These are phyloP conservation scores for Talaromyces sp. DNA, from an alignment of 2,329 filamentous ascomycete species.

Conservation along the genomic window DNA sequence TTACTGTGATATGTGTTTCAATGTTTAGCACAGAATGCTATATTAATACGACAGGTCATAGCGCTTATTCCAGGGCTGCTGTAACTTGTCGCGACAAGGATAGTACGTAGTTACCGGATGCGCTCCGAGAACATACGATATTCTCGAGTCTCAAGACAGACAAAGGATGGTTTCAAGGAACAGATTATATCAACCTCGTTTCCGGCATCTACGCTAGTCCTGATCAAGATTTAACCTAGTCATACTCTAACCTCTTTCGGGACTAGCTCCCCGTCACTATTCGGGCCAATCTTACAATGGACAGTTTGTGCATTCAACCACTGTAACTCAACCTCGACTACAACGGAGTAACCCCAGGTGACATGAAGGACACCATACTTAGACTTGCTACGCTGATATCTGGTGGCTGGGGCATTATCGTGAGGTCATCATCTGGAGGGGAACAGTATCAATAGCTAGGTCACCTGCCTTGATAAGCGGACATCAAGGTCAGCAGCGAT, in stretches of 20 bases:
- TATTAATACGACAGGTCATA: neutral
- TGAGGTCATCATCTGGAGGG: neutral
- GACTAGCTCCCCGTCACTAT: neutral
- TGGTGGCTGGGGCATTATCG: neutral
- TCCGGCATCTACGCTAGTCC: neutral
- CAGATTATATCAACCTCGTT: neutral
- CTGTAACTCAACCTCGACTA: slow-evolving; percentile 3
- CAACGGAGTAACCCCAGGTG: slow-evolving; percentile 11
- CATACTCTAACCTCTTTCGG: neutral
- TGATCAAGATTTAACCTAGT: neutral
- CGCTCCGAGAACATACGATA: neutral
- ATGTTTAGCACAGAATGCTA: neutral
- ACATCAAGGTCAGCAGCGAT: neutral
- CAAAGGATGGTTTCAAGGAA: neutral
- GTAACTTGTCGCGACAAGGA: neutral
- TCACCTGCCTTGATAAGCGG: neutral
- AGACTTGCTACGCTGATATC: neutral
- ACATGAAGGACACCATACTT: neutral
- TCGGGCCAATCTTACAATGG: neutral
- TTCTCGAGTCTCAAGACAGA: neutral
- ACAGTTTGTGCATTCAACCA: neutral
- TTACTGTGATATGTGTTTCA: neutral
- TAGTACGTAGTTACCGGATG: too few species aligned
- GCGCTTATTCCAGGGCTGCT: neutral
- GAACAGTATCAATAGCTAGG: neutral